Evolutionary conservation across 345 rosid species (phyloP), one percentile per base, ranked within the genome.

Genomic region (Hibiscus tridactylites): DNA sequence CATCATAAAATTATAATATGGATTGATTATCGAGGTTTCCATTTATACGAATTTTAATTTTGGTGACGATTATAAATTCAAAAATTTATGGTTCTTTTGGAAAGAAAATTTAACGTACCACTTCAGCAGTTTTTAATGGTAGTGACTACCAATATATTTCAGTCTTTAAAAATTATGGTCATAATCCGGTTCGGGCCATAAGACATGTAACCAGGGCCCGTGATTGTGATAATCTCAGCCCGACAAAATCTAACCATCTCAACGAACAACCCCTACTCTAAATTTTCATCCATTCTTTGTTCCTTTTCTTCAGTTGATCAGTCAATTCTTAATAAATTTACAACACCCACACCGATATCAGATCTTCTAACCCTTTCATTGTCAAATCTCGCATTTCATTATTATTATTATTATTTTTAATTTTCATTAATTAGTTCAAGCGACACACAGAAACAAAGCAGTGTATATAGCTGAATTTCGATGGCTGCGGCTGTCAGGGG

Each of bases 401-500:
- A 9, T 10, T 13, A 42, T 1, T 6, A 4, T 1, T 9, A 6
- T 4, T 21, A 19, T 28, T 0, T 5, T 10, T 63, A 1, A 11
- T 6, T 62, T n/a, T 15, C 65, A 3, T 24, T 37, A 44, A 19
- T 19, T 24, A 42, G 49, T 39, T 39, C 4, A 63, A 37, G 67
- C 19, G 7, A 37, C 7, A 9, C 26, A 62, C 47, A 63, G 66
- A 62, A 63, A 39, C 50, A 64, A 24, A 39, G 68, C 50, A 19
- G 53, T 42, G 17, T 15, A 21, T 6, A 44, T 65, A 65, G 69
- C 9, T 37, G 39, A 50, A 53, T 73, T 73, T 24, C 77, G 60
- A 92, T 92, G 96, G 96, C 95, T 73, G 91, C 85, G 77, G 84
- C 91, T 84, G 80, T 80, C 79, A 86, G 95, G 65, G 96, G 96